Evolutionary conservation across 805 yeast genomes (phyloP), one percentile per base, ranked within the genome.

Genomic region (Cyberlindnera suaveolens): DNA sequence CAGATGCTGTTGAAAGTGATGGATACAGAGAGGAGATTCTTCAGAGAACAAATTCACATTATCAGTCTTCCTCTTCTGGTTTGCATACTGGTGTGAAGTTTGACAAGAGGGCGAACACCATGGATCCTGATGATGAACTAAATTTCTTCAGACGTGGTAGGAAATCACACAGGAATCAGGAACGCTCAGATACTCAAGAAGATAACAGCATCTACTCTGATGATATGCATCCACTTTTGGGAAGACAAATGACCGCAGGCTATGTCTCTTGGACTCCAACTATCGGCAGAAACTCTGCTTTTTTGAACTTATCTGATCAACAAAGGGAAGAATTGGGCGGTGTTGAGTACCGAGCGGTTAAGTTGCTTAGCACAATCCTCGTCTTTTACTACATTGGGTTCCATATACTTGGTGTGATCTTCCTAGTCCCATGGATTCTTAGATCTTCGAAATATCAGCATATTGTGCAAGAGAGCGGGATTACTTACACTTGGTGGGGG

Each of bases 241-340:
- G 58, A 33, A 59, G 67, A 40, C 53, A 60, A 5, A 70, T 73
- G 71, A 75, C 80, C 26, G 66, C 81, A 1, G 78, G 76, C 45
- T 93, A 90, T 54, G 67, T 91, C 19, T 89, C 97, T 0, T 89
- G 95, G 87, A 75, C 75, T 30, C 97, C 98, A 3, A 85, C 93
- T 0, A 75, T 93, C 31, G 98, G 96, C 9, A 75, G 97, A 62
- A 93, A 93, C 63, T 91, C 98, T 0, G 82, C 90, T 0, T 93
- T 93, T 68, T 84, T 88, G 2, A 84, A 84, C 14, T 63, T 93
- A 35, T 78, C 87, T 3, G 86, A 80, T 31, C 81, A 75, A 19
- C 98, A 93, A 61, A 89, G 87, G 56, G 95, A 85, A 46, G 99
- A 93, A 61, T 66, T 93, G 31, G 99, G 99, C 31, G 99, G 99